Base-by-base conservation (phyloP, 139 green algal genomes). In the Nannochloris sp. region DNA sequence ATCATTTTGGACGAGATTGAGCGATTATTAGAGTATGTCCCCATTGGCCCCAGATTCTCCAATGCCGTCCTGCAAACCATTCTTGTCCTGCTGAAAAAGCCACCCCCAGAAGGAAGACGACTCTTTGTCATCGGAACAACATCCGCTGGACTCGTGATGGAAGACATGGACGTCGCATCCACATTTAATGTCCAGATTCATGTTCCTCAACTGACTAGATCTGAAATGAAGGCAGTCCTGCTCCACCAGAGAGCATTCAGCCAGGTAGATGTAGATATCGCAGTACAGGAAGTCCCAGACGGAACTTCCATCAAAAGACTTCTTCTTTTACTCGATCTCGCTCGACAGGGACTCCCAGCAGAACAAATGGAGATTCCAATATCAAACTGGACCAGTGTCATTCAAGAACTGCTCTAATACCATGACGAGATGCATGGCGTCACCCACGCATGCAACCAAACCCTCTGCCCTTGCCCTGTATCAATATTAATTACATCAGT, bases 1-100 rank as follows among this genome's bases (percentile, higher is more conserved):
- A 88, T 99, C 25, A 75, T 99, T 20, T 69, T 95, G 37, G 94
- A 99, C 57, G 94, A 99, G 75, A 91, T 99, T 31, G 94, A 98
- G 79, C 78, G 92, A 12, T 80, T 99, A 69, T 72, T 99, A 14
- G 94, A 98, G 77, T 99, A 97, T 66, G 92, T 97, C 13, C 63
- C 85, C 45, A 97, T 97, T 30, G 94, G 94, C 0, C 94, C 94
- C 5, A 84, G 92, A 49, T 99, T 97, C 80, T 95, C 83, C 57
- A 98, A 99, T 71, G 56, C 69, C 11, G 72, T 99, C 16, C 81
- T 99, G 65, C 91, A 93, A 69, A 90, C 88, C 51, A 74, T 99
- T 56, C 78, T 98, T 50, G 89, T 97, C 68, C 81, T 98, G 49
- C 62, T 97, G 45, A 98, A 97, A 76, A 85, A 86, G 59, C 69